Evolutionary conservation across 805 yeast species (phyloP).

Genomic region (Maudiozyma pseudohumilis): DNA sequence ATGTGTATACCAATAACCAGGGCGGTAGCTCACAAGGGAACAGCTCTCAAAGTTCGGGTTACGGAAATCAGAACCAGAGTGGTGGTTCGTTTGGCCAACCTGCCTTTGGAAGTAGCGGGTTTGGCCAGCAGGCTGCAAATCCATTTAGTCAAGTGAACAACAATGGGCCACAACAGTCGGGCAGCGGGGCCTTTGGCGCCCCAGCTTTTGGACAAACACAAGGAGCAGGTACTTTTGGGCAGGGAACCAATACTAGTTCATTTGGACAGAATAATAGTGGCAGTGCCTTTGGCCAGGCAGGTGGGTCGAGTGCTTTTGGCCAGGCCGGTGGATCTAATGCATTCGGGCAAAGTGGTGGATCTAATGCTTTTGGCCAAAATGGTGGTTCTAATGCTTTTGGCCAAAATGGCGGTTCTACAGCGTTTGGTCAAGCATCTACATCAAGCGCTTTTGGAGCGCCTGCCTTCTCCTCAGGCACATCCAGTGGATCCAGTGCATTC

Average conservation of each 20-base stretch:
- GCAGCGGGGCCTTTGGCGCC: not conserved
- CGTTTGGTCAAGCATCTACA: not conserved
- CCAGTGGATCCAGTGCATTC: not conserved
- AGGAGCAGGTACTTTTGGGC: not conserved
- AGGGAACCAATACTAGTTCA: not conserved
- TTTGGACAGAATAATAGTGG: not conserved
- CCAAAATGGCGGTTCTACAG: not conserved
- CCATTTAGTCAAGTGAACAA: not conserved
- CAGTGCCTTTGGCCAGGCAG: conserved; percentile 1
- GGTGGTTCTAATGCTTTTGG: not conserved
- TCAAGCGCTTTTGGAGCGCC: not conserved
- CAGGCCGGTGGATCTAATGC: conserved; percentile 1
- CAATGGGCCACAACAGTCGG: not conserved
- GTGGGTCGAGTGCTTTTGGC: not conserved
- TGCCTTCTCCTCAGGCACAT: not conserved
- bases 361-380: not conserved
- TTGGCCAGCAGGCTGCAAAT: not conserved
- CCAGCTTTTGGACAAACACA: conserved; percentile 1
- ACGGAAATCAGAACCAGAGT: conserved; percentile 3
- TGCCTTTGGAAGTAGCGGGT: conserved; percentile 1
- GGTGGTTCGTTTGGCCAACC: conserved; percentile 3
- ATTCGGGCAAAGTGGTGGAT: not conserved
- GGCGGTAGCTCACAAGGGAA: conserved; percentile 1
- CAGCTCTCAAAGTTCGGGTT: not conserved
- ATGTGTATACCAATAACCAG: conserved; percentile 23